Percentiles rank a stretch among this genome's conserved stretches.
Evolutionary conservation across 345 rosid species (phyloP).

Genomic region (sweet orange (Citrus sinensis)): DVS_A1.0 CM039169.1:31879501-31880000

Average conservation of each 20-base stretch:
- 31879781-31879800: constrained; percentile 51
- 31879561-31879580: no score
- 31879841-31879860: constrained; percentile 69
- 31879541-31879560: constrained; percentile 49
- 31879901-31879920: constrained; percentile 57
- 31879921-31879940: constrained; percentile 36
- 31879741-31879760: constrained; percentile 47
- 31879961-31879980: constrained; percentile 53
- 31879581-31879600: no score
- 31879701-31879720: not conserved
- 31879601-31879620: no score
- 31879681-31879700: not conserved
- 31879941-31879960: constrained; percentile 67
- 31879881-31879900: constrained; percentile 52
- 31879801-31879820: constrained; percentile 64
- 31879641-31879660: no score
- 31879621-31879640: no score
- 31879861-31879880: constrained; percentile 36
- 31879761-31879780: constrained; percentile 84
- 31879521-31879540: constrained; percentile 56
- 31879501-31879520: constrained; percentile 51
- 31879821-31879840: constrained; percentile 64
- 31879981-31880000: constrained; percentile 45
- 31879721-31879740: not conserved
- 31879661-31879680: no score